Evolutionary conservation across 352 stramenopile genomes (phyloP), one percentile per base, ranked within the genome.

Genomic region (Phytophthora vignae): DNA sequence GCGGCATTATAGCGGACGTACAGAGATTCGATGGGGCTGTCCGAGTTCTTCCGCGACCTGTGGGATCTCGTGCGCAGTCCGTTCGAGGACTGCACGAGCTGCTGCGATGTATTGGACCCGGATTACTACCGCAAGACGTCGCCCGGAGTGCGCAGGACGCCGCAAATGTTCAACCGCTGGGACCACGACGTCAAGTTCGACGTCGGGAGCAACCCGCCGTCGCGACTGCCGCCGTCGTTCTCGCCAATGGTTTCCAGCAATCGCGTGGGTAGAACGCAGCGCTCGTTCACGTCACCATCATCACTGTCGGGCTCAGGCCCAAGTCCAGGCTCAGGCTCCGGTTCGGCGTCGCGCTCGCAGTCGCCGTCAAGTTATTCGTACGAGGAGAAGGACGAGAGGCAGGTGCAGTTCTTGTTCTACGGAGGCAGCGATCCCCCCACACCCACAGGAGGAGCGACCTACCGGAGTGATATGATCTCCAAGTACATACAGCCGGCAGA

Each of bases 351-450:
- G 8, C 40, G 55, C 3, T 69, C 64, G 0, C n/a, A 53, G 6
- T 73, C 72, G 5, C 40, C 64, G 7, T 67, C 31, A 21, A 73
- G 73, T 55, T 73, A 70, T 19, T 74, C 74, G 40, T 85, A 83
- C 66, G 76, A 86, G 40, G 66, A 82, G 27, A 56, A 78, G 36
- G 69, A 81, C 22, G 68, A 85, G 62, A 56, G 62, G 60, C 73
- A 73, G 17, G 73, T 83, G 64, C 73, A 88, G 52, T 88, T 88
- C 64, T 76, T 88, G 58, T 88, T 88, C 54, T 88, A 88, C 66
- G 81, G 81, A 21, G 81, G 81, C 5, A 83, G 61, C 36, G 81
- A 86, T 60, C 55, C 64, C 11, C 67, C 73, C 14, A 84, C 81
- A 8, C 77, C 76, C 17, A 78, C 62, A 44, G 63, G 60, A 54